These are phyloP conservation scores for Metschnikowia matae DNA, from an alignment of 805 yeast species.

Conservation along the genomic window DNA sequence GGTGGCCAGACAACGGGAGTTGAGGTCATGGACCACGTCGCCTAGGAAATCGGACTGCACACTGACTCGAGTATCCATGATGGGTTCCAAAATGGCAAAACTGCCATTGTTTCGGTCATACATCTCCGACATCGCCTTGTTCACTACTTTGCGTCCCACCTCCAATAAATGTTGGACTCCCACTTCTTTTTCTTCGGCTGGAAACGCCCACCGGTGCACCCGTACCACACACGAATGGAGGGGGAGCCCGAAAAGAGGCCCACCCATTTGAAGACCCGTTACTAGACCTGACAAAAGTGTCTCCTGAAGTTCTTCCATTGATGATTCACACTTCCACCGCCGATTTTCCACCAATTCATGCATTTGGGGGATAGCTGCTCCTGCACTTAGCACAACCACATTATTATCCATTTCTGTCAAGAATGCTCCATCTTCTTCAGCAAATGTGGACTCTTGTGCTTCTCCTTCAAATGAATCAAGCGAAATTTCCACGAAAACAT, in stretches of 20 bases:
- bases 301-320: constrained; percentile 49
- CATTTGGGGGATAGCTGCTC: constrained; percentile 7
- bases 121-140: constrained; percentile 20
- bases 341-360: constrained; percentile 24
- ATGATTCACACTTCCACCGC: constrained; percentile 47
- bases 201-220: constrained; percentile 49
- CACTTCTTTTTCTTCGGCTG: constrained; percentile 42
- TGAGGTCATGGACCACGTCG: constrained; percentile 76
- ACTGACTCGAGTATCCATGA: constrained; percentile 70
- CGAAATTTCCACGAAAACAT: constrained; percentile 22
- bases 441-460: constrained; percentile 26
- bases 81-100: constrained; percentile 75
- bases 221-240: constrained; percentile 59
- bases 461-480: constrained; percentile 38
- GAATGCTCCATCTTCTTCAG: constrained; percentile 40
- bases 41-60: constrained; percentile 75
- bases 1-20: constrained; percentile 70
- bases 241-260: constrained; percentile 52
- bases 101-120: constrained; percentile 16
- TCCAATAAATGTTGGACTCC: constrained; percentile 38
- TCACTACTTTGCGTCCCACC: constrained; percentile 38
- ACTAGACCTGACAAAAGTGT: constrained; percentile 54
- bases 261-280: constrained; percentile 66
- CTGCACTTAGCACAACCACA: constrained; percentile 34
- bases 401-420: constrained; percentile 47